Evolutionary conservation across 148 eudicot species (phyloP).

Genomic region (Beta vulgaris): DNA sequence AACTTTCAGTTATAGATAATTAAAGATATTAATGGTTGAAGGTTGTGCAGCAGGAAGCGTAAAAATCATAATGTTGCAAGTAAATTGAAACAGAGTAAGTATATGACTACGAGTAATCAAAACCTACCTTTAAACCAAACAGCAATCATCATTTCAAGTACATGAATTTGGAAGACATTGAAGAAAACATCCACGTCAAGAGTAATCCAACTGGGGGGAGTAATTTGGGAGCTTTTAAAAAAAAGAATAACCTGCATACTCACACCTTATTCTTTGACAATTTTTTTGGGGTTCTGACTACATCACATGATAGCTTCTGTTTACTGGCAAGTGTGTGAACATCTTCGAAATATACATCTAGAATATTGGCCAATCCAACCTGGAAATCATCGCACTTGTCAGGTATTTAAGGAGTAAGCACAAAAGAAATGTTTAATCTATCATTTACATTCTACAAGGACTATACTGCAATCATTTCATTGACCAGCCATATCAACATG

Average conservation of each 20-base stretch:
- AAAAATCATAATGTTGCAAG: no score
- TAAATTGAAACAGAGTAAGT: no score
- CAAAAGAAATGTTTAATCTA: no score
- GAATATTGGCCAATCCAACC: constrained; percentile 74
- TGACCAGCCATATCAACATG: background rate
- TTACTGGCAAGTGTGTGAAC: constrained; percentile 63
- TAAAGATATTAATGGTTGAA: no score
- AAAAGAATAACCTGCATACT: constrained; percentile 8
- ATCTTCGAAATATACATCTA: constrained; percentile 90
- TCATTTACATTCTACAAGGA: background rate
- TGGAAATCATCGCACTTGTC: constrained; percentile 32
- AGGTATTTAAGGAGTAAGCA: constrained; percentile 7
- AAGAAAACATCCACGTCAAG: constrained; percentile 2
- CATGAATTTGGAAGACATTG: background rate
- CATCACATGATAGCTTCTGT: constrained; percentile 46
- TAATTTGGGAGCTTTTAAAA: background rate
- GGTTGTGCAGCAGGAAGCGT: no score
- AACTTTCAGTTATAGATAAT: no score
- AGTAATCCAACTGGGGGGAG: background rate
- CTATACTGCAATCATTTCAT: background rate
- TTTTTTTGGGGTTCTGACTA: constrained; percentile 42
- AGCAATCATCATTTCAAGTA: background rate
- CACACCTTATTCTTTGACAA: constrained; percentile 57
- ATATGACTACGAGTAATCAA: background rate
- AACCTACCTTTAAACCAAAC: background rate